Conservation (phyloP, 257 asterid species). For the Solanum ossicruentum region DNA sequence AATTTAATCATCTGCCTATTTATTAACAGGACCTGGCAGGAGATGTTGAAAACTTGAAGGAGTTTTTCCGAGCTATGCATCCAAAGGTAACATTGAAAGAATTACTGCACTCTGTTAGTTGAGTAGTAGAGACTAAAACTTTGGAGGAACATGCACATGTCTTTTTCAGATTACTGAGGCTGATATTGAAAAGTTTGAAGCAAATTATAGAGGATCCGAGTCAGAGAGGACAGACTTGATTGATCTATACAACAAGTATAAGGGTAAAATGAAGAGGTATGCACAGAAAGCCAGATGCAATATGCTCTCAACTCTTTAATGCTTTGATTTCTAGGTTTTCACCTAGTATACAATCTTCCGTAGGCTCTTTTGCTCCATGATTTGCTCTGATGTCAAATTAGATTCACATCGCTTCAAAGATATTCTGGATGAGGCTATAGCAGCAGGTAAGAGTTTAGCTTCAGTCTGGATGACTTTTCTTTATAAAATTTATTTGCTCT, state of each 20-base stretch:
- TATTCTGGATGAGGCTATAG: constrained; percentile 63
- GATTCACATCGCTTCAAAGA: constrained; percentile 97
- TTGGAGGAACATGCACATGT: background rate
- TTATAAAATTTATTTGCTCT: background rate
- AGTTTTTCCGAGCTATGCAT: constrained; percentile 64
- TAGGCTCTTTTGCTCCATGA: constrained; percentile 93
- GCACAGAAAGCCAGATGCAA: background rate
- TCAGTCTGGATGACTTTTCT: background rate
- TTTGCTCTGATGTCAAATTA: constrained; percentile 70
- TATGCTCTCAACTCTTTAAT: background rate
- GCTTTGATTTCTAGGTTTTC: background rate
- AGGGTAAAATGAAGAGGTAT: constrained; percentile 87
- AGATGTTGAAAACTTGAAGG: constrained; percentile 62
- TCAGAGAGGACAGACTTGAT: constrained; percentile 73
- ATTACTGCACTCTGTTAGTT: background rate
- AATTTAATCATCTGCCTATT: background rate
- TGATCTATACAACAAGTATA: constrained; percentile 52
- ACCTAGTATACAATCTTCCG: background rate
- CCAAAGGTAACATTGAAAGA: constrained; percentile 39
- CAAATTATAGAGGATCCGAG: constrained; percentile 82
- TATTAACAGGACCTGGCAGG: constrained; percentile 72
- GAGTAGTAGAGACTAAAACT: background rate
- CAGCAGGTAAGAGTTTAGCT: constrained; percentile 26
- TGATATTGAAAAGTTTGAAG: constrained; percentile 89
- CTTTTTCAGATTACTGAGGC: constrained; percentile 32